Conservation (phyloP, 441 rosid genomes). For the Dalechampia spathulata region DNA sequence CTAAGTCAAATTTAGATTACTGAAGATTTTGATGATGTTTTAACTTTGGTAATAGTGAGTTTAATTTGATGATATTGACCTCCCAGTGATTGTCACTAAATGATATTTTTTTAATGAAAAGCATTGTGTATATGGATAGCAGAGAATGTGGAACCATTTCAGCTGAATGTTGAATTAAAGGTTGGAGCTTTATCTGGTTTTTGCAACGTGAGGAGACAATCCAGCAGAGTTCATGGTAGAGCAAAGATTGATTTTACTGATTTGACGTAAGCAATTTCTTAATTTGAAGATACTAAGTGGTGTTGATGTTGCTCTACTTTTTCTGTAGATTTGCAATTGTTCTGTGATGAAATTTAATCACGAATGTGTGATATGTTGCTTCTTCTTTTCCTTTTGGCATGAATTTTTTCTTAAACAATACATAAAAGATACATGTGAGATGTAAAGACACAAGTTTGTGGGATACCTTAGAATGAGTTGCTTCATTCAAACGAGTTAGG, state of each 20-base stretch:
- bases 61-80: too few relatives aligned
- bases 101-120: neutral
- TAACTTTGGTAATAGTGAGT: neutral
- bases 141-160: slow-evolving; percentile 31
- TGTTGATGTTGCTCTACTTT: neutral
- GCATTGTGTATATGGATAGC: slow-evolving; percentile 2
- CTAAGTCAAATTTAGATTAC: neutral
- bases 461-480: neutral
- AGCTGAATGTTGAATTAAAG: slow-evolving; percentile 33
- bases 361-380: too few relatives aligned
- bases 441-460: neutral
- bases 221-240: slow-evolving; percentile 27
- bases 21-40: neutral
- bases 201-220: slow-evolving; percentile 31
- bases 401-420: too few relatives aligned
- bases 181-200: slow-evolving; percentile 20
- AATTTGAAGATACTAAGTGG: too few relatives aligned
- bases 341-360: too few relatives aligned
- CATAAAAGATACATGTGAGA: neutral
- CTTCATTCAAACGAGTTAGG: neutral
- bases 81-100: too few relatives aligned
- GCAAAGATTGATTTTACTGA: slow-evolving; percentile 63
- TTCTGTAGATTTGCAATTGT: neutral
- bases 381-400: neutral
- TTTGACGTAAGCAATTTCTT: slow-evolving; percentile 56